Percentiles rank a stretch among this genome's conserved stretches.
phyloP scores from a whole-genome alignment of 257 asterid genomes.

The Jacaranda copaia region DNA sequence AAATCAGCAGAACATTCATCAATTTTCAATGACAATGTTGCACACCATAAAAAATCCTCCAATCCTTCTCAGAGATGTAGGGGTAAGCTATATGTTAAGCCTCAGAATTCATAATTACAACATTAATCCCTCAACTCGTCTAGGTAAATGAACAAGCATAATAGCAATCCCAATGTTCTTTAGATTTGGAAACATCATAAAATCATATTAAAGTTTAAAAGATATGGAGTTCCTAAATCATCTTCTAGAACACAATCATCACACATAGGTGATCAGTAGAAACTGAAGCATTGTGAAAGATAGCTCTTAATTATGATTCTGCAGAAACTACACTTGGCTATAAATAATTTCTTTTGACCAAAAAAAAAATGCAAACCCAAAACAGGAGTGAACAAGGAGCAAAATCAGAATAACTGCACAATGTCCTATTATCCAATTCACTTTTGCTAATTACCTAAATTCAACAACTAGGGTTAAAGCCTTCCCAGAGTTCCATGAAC shows the following conservation, averaged over 20 bases:
- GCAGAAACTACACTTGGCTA: not conserved
- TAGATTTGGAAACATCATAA: not conserved
- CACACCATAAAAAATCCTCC: not conserved
- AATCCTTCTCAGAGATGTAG: not conserved
- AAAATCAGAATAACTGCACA: slow-evolving; percentile 11
- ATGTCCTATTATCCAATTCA: not conserved
- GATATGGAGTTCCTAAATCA: not conserved
- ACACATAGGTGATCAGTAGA: not conserved
- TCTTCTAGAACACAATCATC: slow-evolving; percentile 14
- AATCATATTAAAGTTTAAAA: not conserved
- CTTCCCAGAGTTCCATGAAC: slow-evolving; percentile 18
- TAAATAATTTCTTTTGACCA: not conserved
- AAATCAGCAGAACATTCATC: slow-evolving; percentile 16
- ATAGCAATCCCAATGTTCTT: slow-evolving; percentile 3
- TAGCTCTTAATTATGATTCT: not conserved
- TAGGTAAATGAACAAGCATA: not conserved
- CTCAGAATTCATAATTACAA: no score
- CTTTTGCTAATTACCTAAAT: slow-evolving; percentile 7
- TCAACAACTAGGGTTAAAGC: slow-evolving; percentile 17
- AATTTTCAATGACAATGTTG: not conserved
- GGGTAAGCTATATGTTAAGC: not conserved
- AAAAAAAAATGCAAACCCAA: not conserved
- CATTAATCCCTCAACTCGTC: slow-evolving; percentile 17
- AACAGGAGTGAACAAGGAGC: slow-evolving; percentile 11
- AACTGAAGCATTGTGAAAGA: not conserved